Conservation (phyloP, 1,284 basidiomycete species). For the Ceratobasidium papillatum region DNA sequence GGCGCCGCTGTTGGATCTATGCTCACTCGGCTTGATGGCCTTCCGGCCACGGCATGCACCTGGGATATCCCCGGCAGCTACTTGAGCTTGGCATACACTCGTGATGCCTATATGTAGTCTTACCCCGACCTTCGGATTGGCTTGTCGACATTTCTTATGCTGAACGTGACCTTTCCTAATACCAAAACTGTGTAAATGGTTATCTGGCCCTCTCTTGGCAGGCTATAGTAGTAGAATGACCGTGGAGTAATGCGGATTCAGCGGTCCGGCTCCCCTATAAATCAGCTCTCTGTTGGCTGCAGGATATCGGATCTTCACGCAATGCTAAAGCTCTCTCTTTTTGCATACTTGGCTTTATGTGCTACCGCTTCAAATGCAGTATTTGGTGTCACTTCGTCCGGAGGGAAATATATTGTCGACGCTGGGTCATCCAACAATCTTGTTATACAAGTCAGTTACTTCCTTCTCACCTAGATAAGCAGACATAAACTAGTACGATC, state of each 20-base stretch:
- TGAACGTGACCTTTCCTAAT: neutral
- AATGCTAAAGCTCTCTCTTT: constrained; percentile 2
- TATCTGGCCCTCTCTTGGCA: neutral
- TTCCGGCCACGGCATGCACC: neutral
- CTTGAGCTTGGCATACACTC: constrained; percentile 3
- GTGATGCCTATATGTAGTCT: constrained; percentile 1
- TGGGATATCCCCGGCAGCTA: constrained; percentile 16
- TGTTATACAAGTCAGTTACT: constrained; percentile 25
- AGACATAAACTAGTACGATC: neutral
- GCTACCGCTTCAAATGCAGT: constrained; percentile 7
- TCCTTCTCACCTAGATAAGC: neutral
- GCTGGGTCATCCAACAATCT: constrained; percentile 29
- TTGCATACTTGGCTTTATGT: neutral
- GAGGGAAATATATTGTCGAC: constrained; percentile 34
- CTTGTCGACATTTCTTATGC: neutral
- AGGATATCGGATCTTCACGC: neutral
- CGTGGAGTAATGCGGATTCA: neutral
- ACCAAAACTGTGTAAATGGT: neutral
- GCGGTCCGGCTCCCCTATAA: constrained; percentile 23
- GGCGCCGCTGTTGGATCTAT: neutral
- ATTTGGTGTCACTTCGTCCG: constrained; percentile 37
- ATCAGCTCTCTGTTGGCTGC: neutral
- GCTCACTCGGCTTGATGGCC: neutral
- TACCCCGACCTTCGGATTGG: neutral
- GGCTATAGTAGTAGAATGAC: neutral